Conservation (phyloP, 805 yeast genomes). For the Cyberlindnera veronae region DNA sequence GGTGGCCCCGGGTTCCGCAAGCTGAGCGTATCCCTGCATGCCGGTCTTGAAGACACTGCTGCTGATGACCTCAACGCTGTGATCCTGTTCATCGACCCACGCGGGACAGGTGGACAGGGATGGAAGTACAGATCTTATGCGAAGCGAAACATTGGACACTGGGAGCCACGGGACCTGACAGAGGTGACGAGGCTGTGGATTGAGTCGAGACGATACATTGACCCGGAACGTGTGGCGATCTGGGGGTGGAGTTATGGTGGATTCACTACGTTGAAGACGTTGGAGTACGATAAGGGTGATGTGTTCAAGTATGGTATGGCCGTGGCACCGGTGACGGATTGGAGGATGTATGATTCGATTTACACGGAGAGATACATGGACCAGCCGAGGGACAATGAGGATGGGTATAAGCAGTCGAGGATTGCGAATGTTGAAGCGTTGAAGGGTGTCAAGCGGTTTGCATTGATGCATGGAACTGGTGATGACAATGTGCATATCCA, state of each 20-base stretch:
- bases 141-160: constrained; percentile 55
- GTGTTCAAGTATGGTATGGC: constrained; percentile 74
- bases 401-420: constrained; percentile 47
- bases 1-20: constrained; percentile 82
- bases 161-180: constrained; percentile 73
- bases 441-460: constrained; percentile 48
- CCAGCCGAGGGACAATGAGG: constrained; percentile 44
- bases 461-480: constrained; percentile 78
- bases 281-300: constrained; percentile 61
- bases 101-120: constrained; percentile 80
- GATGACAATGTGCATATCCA: constrained; percentile 84
- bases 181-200: constrained; percentile 50
- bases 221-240: constrained; percentile 53
- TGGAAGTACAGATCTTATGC: constrained; percentile 64
- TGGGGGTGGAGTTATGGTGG: constrained; percentile 96
- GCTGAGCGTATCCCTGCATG: constrained; percentile 41
- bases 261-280: constrained; percentile 66
- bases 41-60: constrained; percentile 58
- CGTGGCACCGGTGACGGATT: constrained; percentile 83
- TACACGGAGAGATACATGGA: constrained; percentile 80
- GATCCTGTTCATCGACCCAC: constrained; percentile 67
- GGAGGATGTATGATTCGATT: constrained; percentile 72
- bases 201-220: constrained; percentile 40
- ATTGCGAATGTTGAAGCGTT: constrained; percentile 42
- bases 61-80: constrained; percentile 56